A percentile compares a stretch with the other conserved stretches of the same genome.
Conservation (phyloP, 1,139 yeast genomes). For the Geotrichum aggregatum region DNA sequence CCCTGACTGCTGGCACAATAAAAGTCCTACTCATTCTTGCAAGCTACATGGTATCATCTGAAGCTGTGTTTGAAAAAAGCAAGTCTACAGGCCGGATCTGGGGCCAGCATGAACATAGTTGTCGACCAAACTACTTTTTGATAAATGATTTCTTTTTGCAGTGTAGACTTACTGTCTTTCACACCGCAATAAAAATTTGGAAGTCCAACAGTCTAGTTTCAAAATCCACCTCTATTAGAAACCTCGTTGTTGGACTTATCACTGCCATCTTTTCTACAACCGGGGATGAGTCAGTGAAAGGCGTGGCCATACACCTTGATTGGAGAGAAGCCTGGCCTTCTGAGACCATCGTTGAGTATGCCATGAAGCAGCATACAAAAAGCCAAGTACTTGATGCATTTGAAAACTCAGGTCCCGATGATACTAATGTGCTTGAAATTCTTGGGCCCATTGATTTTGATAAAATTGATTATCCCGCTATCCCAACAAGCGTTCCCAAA, state of each 20-base stretch:
- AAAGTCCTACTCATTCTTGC: constrained; percentile 26
- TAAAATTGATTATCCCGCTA: constrained; percentile 16
- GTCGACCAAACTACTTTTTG: constrained; percentile 32
- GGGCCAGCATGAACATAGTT: constrained; percentile 28
- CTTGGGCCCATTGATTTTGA: neutral
- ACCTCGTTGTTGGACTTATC: constrained; percentile 27
- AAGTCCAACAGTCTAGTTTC: constrained; percentile 26
- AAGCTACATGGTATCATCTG: constrained; percentile 26
- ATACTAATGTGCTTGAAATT: constrained; percentile 1
- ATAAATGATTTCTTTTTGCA: constrained; percentile 36
- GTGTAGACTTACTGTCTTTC: constrained; percentile 31
- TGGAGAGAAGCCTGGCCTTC: constrained; percentile 53
- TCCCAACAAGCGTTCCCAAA: constrained; percentile 30
- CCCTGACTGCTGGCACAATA: constrained; percentile 17
- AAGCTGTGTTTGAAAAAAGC: constrained; percentile 28
- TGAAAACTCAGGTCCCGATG: constrained; percentile 2
- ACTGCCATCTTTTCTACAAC: constrained; percentile 25
- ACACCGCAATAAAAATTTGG: constrained; percentile 31
- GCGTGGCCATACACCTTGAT: constrained; percentile 25
- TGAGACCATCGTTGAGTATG: constrained; percentile 46
- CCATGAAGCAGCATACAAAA: constrained; percentile 43
- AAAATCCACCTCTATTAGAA: constrained; percentile 27
- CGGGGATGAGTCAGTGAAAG: constrained; percentile 24
- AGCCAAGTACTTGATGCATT: constrained; percentile 37
- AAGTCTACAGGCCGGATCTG: constrained; percentile 26